Evolutionary conservation across 2,329 filamentous ascomycete genomes (phyloP), one percentile per base, ranked within the genome.

Genomic region (Penicillium freii): DNA sequence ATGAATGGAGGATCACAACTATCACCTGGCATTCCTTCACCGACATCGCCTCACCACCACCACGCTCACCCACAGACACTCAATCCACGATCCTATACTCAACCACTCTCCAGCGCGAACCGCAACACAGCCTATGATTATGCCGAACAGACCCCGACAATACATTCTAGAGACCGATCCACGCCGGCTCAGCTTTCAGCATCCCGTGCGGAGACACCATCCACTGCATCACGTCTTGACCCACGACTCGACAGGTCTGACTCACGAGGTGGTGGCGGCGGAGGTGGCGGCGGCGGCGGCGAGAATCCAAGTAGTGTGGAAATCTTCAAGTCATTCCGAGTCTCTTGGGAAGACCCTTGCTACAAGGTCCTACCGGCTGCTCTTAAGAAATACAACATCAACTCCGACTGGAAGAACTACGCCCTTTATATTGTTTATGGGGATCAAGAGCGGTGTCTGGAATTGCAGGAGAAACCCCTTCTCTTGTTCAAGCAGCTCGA

Each of bases 241-340:
- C 49, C 54, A 21, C 54, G 54, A 21, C 50, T 40, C 10, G 49
- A 56, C 9, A 68, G 71, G 43, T 62, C 67, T 21, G 69, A 74
- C 17, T 72, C 71, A 27, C 60, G 69, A 56, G 4, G 29, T 31
- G 61, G 27, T 6, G 54, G 66, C 0, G 60, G 69, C 23, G 64
- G 68, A 31, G 66, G 67, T 49, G 25, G 34, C 2, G 42, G 51
- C 15, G 23, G 52, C 17, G 29, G 52, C 21, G 17, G 39, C 15
- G 53, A 55, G 15, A 55, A 55, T n/a, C 74, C 75, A 8, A 75
- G 75, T 17, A 78, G 75, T 40, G 92, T 97, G 58, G 94, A 99
- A 75, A 97, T 99, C 58, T 97, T 97, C 86, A 99, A 99, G 75
- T 96, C 91, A 1, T 99, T 99, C 83, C 88, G 93, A 39, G 94